Evolutionary conservation across 306 rosid genomes (phyloP).

Genomic region (Castanopsis chinensis): DNA sequence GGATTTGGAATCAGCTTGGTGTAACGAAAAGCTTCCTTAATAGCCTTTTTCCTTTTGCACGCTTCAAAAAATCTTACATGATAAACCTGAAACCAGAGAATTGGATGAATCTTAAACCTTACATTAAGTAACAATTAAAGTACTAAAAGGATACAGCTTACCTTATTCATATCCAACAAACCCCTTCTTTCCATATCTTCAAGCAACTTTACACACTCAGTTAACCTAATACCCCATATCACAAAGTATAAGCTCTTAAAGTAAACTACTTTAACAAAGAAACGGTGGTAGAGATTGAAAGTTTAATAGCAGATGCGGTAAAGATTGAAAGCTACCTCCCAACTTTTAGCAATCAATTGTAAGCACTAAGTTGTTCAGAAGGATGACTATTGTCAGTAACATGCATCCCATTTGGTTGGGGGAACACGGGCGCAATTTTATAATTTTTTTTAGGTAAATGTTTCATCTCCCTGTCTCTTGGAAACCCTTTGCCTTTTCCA

Average conservation of each 20-base stretch:
- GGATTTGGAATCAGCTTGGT: constrained; percentile 77
- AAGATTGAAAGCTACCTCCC: constrained; percentile 57
- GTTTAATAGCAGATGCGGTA: neutral
- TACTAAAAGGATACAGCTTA: constrained; percentile 31
- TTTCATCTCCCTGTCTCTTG: constrained; percentile 38
- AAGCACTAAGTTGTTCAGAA: constrained; percentile 50
- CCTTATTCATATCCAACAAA: constrained; percentile 90
- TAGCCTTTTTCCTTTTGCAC: constrained; percentile 85
- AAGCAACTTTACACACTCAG: constrained; percentile 64
- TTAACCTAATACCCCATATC: constrained; percentile 52
- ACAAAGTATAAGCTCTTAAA: constrained; percentile 35
- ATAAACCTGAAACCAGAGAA: constrained; percentile 66
- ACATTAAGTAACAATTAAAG: constrained; percentile 10
- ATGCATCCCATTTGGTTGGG: constrained; percentile 38
- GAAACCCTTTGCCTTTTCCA: constrained; percentile 43
- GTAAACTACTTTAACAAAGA: neutral
- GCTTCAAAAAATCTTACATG: constrained; percentile 84
- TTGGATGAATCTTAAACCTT: constrained; percentile 25
- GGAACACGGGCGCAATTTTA: constrained; percentile 35
- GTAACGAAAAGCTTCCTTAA: constrained; percentile 85
- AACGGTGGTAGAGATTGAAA: neutral
- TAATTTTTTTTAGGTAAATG: constrained; percentile 25
- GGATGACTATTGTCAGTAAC: constrained; percentile 35
- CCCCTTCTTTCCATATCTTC: constrained; percentile 72
- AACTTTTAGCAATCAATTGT: constrained; percentile 58